Conservation (phyloP, 805 yeast species). For the Candida ulmi region DNA sequence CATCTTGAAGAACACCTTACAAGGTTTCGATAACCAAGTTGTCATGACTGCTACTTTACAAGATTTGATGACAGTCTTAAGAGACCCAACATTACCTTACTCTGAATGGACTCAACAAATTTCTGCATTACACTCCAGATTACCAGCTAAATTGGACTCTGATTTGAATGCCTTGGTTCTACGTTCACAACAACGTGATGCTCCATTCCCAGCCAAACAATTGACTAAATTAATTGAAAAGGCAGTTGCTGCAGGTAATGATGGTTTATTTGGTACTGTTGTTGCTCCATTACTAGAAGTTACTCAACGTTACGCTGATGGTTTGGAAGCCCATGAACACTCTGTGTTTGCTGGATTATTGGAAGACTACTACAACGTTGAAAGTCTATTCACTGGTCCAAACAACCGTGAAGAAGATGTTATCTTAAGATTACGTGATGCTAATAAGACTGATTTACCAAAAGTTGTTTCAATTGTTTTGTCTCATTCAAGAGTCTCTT, state of each 20-base stretch:
- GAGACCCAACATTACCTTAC: constrained; percentile 80
- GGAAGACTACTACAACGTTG: constrained; percentile 71
- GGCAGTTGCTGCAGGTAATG: constrained; percentile 43
- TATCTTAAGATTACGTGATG: constrained; percentile 80
- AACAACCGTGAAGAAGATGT: constrained; percentile 85
- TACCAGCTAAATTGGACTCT: constrained; percentile 73
- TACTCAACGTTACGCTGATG: constrained; percentile 64
- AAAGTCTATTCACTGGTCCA: constrained; percentile 69
- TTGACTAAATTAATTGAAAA: constrained; percentile 67
- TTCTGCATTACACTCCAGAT: constrained; percentile 88
- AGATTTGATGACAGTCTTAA: constrained; percentile 64
- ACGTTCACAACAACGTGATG: constrained; percentile 56
- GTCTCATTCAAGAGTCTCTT: constrained; percentile 90
- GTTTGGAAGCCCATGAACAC: constrained; percentile 81
- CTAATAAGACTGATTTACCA: constrained; percentile 67
- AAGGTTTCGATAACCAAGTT: constrained; percentile 94
- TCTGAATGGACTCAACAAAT: constrained; percentile 85
- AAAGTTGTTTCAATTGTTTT: constrained; percentile 69
- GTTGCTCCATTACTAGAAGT: constrained; percentile 72
- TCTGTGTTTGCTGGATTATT: constrained; percentile 64
- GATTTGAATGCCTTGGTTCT: constrained; percentile 60
- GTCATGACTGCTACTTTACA: constrained; percentile 81
- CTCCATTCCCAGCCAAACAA: constrained; percentile 92
- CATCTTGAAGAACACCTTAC: constrained; percentile 71
- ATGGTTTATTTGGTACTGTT: constrained; percentile 47